Percentiles rank a stretch among this genome's conserved stretches.
These are phyloP conservation scores for Kluyveromyces wickerhamii DNA, from an alignment of 805 yeast species.

Conservation along the genomic window DNA sequence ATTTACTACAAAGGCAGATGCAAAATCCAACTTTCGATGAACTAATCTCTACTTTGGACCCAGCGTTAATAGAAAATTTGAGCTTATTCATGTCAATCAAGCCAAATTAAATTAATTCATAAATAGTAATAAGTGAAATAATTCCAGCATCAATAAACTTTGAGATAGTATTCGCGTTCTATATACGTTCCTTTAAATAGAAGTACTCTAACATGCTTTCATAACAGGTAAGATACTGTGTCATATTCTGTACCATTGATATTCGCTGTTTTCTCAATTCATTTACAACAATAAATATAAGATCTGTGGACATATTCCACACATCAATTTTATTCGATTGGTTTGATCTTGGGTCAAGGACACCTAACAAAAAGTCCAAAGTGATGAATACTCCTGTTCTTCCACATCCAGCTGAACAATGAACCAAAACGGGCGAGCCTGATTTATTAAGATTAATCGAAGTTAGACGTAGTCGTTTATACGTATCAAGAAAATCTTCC, in stretches of 20 bases:
- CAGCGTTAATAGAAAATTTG: conserved; percentile 21
- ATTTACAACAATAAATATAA: conserved; percentile 52
- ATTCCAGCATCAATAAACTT: no score
- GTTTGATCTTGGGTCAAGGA: conserved; percentile 30
- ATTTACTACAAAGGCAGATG: conserved; percentile 20
- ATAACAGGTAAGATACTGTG: conserved; percentile 65
- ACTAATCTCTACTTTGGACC: conserved; percentile 17
- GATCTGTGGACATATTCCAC: conserved; percentile 40
- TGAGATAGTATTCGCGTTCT: no score
- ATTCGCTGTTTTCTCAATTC: conserved; percentile 60
- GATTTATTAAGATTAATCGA: conserved; percentile 12
- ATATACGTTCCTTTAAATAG: conserved; percentile 15
- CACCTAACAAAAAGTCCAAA: conserved; percentile 41
- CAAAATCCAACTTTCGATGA: conserved; percentile 20
- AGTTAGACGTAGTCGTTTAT: not conserved
- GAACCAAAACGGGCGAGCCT: conserved; percentile 53
- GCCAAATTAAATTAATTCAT: conserved; percentile 7
- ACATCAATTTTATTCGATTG: conserved; percentile 33
- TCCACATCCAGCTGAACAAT: conserved; percentile 97
- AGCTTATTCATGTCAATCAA: conserved; percentile 18
- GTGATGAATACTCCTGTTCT: conserved; percentile 85
- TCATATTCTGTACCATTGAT: conserved; percentile 71
- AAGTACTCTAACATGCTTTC: conserved; percentile 38
- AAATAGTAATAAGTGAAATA: no score
- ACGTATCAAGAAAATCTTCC: conserved; percentile 9